Base-by-base conservation (phyloP, 805 yeast species). In the Scheffersomyces coipomensis region DNA sequence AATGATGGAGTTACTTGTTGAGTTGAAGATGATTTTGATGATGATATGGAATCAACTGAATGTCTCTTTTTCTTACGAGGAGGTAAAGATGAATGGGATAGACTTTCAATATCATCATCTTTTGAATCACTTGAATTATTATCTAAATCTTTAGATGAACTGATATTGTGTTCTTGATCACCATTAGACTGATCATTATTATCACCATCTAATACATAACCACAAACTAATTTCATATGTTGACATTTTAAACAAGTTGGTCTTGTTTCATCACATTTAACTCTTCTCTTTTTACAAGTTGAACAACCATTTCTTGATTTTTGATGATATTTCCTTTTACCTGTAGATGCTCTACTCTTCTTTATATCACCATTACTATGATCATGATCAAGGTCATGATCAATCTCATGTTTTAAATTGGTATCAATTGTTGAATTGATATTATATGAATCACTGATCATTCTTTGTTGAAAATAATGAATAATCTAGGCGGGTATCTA, bases 221-320 rank as follows among this genome's bases (percentile, higher is more conserved):
- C 75, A 63, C 98, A 90, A 19, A 77, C 83, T 25, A 90, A 69
- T 17, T 85, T 83, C 80, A 90, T 78, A 45, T 88, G 82, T 35
- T 70, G 63, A 62, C 98, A 90, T 62, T 88, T 88, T 17, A 68
- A 67, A 60, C 98, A 90, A 6, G 68, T 57, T 1, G 97, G 97
- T 44, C 81, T 84, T 1, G 68, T 67, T 60, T 91, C 97, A 58
- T 90, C 97, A 69, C 98, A 90, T 58, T 90, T 90, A 29, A 91
- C 97, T 37, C 97, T 71, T 51, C 98, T 76, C 47, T 79, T 76
- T 56, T 90, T 90, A 64, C 98, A 90, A 2, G 95, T 86, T 29
- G 81, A 76, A 64, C 98, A 90, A 0, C 98, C 98, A 40, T 79
- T 78, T 41, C 95, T 77, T 25, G 95, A 85, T 62, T 91, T 91